Evolutionary conservation across 192 early-diverging fungal species (phyloP), one percentile per base, ranked within the genome.

Genomic region (Linnemannia exigua): DNA sequence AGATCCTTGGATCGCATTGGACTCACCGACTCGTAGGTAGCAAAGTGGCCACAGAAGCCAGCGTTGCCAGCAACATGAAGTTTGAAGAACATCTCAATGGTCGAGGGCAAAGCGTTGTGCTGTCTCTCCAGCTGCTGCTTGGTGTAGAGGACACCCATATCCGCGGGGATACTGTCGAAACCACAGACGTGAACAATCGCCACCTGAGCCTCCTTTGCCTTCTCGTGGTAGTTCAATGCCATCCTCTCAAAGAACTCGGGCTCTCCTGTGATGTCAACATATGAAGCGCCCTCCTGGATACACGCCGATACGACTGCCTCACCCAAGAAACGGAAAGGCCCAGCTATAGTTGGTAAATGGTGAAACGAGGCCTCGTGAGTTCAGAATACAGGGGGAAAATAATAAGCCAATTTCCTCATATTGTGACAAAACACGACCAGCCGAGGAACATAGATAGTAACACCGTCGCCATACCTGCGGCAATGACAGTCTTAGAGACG

Each of bases 241-340:
- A 93, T 92, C 41, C 88, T 80, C 76, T 95, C 93, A 67, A 94
- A 87, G 78, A 95, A 94, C 76, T 94, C 93, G 15, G 93, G 89
- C 76, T 93, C 93, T 35, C 92, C 92, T 47, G 90, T 90, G 67
- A 92, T 91, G 75, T 93, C 92, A 25, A 93, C 90, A 72, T 95
- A 94, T 74, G 93, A 71, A 22, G 89, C 88, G 20, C 82, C 75
- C 38, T 89, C 81, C 19, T 89, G 88, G 22, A 93, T 88, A 79
- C 94, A 95, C 1, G 92, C 91, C 36, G 74, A 41, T 20, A 95
- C 92, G 0, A 92, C 94, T 28, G 91, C 90, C 79, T 92, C 91
- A 22, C 94, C 94, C 77, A 89, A 87, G 68, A 91, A 94, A 5
- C 94, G 89, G 87, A 91, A 95, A 9, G 94, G 94, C 11, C 94